Evolutionary conservation across 768 basidiomycete species (phyloP).

Genomic region (Boletus reticulatus): DNA sequence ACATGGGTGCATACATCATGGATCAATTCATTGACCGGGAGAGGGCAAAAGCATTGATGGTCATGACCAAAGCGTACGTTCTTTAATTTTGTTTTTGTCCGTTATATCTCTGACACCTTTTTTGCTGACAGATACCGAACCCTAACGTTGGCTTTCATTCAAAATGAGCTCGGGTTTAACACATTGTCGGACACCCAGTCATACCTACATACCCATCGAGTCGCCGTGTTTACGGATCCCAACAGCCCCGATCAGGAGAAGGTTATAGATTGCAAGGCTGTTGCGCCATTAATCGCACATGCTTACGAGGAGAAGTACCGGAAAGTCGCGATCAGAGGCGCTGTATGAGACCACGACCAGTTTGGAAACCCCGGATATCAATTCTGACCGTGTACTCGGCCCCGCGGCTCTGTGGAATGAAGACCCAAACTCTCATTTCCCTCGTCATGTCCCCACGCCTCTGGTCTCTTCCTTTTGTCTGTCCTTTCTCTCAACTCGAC

Average conservation of each 20-base stretch:
- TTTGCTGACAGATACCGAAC: conserved; percentile 67
- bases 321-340: conserved; percentile 89
- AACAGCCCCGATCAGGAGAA: conserved; percentile 60
- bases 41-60: conserved; percentile 78
- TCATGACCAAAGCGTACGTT: conserved; percentile 91
- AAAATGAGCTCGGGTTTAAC: conserved; percentile 84
- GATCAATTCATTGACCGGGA: conserved; percentile 97
- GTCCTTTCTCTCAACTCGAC: conserved; percentile 10
- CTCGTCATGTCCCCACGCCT: conserved; percentile 8
- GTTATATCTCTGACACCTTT: conserved; percentile 1
- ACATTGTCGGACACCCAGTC: conserved; percentile 53
- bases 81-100: neutral
- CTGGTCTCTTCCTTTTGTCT: conserved; percentile 11
- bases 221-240: conserved; percentile 64
- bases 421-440: conserved; percentile 10
- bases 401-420: conserved; percentile 13
- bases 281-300: conserved; percentile 52
- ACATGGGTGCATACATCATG: conserved; percentile 99
- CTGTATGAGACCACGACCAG: conserved; percentile 51
- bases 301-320: conserved; percentile 80
- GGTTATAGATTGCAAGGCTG: conserved; percentile 69
- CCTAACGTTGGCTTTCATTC: conserved; percentile 73
- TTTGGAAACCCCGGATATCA: conserved; percentile 4
- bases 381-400: conserved; percentile 1
- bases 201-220: conserved; percentile 72